Percentiles rank a stretch among this genome's conserved stretches.
phyloP scores from a whole-genome alignment of 768 basidiomycete species.

The Russula emetica region DNA sequence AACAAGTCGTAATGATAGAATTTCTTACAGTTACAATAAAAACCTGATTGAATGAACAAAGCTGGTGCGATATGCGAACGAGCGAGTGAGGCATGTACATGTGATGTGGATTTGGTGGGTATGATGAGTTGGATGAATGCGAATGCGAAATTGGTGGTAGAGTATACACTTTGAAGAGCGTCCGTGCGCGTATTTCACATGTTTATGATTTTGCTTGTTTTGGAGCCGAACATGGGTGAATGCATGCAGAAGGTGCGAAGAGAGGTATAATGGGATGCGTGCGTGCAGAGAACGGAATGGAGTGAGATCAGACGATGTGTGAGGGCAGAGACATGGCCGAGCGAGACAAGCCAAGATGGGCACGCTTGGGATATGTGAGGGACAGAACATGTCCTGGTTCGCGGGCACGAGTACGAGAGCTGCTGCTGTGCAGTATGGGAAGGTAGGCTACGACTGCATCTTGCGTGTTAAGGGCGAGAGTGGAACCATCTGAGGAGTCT shows the following conservation, averaged over 20 bases:
- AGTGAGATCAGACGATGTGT: not conserved
- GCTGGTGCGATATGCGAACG: not conserved
- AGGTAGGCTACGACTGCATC: not conserved
- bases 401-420: not conserved
- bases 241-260: not conserved
- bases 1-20: constrained; percentile 26
- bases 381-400: not conserved
- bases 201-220: not conserved
- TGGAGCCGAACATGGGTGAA: not conserved
- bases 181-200: not conserved
- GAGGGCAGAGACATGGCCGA: not conserved
- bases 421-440: not conserved
- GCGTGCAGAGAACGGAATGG: not conserved
- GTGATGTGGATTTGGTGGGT: not conserved
- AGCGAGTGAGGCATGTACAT: not conserved
- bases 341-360: not conserved
- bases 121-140: not conserved
- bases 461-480: not conserved
- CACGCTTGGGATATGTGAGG: not conserved
- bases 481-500: not conserved
- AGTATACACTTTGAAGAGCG: not conserved
- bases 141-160: not conserved
- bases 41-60: not conserved
- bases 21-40: constrained; percentile 6
- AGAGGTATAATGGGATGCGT: not conserved